Percentiles rank a stretch among this genome's conserved stretches.
These are phyloP conservation scores for Leptographium lundbergii DNA, from an alignment of 2,329 filamentous ascomycete species.

Conservation along the genomic window DNA sequence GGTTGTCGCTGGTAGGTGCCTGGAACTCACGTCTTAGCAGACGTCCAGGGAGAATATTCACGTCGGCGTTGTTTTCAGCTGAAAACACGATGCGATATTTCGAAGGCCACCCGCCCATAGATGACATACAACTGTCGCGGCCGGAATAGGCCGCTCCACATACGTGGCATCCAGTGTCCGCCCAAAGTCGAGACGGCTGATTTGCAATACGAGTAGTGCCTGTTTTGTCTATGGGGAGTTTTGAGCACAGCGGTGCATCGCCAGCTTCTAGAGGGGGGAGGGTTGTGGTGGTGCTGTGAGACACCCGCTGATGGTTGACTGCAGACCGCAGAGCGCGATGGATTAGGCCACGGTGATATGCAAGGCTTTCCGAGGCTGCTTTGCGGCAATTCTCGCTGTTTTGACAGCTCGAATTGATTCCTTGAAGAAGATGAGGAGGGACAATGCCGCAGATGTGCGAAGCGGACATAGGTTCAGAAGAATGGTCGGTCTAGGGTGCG, in stretches of 20 bases:
- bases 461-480: neutral
- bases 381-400: slow-evolving; percentile 1
- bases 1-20: slow-evolving; percentile 24
- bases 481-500: neutral
- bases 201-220: no score
- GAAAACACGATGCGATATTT: slow-evolving; percentile 19
- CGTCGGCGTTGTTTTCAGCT: slow-evolving; percentile 24
- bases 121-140: neutral
- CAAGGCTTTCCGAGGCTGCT: slow-evolving; percentile 2
- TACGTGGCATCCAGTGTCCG: neutral
- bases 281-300: neutral
- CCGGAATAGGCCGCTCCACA: no score
- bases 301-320: neutral
- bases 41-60: slow-evolving; percentile 27
- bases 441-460: slow-evolving; percentile 4
- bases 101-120: neutral
- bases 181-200: neutral
- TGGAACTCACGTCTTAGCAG: slow-evolving; percentile 31
- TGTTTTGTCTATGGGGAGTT: neutral
- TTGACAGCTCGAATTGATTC: slow-evolving; percentile 1
- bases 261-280: neutral
- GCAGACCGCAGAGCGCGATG: neutral
- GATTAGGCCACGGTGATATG: neutral
- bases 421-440: slow-evolving; percentile 7
- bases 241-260: neutral